phyloP scores from a whole-genome alignment of 495 filamentous ascomycete species.

The Penicillium parvum region DNA sequence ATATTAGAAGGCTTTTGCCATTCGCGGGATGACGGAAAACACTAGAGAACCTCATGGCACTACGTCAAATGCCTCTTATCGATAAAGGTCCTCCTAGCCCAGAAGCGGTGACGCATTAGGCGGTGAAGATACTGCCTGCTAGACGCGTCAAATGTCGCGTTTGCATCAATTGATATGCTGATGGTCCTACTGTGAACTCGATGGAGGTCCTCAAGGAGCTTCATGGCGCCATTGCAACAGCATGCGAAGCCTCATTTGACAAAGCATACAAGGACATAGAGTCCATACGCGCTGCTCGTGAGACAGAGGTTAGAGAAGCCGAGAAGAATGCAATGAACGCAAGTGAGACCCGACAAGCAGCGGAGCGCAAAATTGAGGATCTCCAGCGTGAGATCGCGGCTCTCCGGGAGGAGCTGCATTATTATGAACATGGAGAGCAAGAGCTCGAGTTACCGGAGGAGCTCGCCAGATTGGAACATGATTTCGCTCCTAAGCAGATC shows the following conservation, averaged over 20 bases:
- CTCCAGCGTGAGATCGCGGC: slow-evolving; percentile 25
- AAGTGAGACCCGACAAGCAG: slow-evolving; percentile 18
- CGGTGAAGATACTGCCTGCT: slow-evolving; percentile 4
- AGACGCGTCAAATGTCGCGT: slow-evolving; percentile 12
- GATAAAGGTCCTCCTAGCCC: too few relatives aligned
- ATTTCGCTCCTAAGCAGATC: slow-evolving; percentile 28
- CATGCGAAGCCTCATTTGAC: slow-evolving; percentile 29
- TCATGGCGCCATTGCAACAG: slow-evolving; percentile 28
- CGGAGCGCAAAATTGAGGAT: slow-evolving; percentile 15
- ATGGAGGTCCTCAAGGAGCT: slow-evolving; percentile 41
- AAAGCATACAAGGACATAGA: slow-evolving; percentile 29
- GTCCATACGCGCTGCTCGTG: slow-evolving; percentile 18
- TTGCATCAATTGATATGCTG: too few relatives aligned
- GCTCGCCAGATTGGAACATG: slow-evolving; percentile 19
- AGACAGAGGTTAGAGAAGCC: slow-evolving; percentile 19
- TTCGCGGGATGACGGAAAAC: too few relatives aligned
- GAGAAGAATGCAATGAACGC: slow-evolving; percentile 20
- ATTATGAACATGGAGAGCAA: slow-evolving; percentile 10
- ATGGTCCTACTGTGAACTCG: too few relatives aligned
- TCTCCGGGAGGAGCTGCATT: slow-evolving; percentile 21
- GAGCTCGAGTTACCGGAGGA: slow-evolving; percentile 6
- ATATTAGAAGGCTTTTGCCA: too few relatives aligned
- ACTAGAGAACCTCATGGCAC: not conserved
- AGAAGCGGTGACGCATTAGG: slow-evolving; percentile 4
- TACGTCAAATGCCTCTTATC: slow-evolving; percentile 22